Evolutionary conservation across 2,329 filamentous ascomycete species (phyloP).

Genomic region (Botrytis fabae): DNA sequence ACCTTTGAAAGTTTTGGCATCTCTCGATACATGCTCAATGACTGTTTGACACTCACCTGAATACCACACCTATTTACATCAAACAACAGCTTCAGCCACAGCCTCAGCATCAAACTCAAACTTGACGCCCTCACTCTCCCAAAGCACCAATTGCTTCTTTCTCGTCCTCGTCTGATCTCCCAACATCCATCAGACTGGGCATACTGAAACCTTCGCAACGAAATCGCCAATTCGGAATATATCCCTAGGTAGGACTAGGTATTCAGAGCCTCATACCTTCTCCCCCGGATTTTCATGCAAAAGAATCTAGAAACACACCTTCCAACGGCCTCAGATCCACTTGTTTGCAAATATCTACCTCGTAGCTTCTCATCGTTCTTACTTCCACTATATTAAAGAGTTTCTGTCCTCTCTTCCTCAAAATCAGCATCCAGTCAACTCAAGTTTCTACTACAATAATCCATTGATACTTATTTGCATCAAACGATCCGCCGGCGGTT

Average conservation of each 20-base stretch:
- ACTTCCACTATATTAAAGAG: conserved; percentile 13
- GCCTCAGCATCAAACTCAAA: not conserved
- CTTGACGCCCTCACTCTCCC: not conserved
- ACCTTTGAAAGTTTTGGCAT: not conserved
- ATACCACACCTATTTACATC: not conserved
- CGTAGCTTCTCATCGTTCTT: conserved; percentile 29
- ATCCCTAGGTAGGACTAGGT: not conserved
- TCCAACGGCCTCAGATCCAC: conserved; percentile 18
- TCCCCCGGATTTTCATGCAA: conserved; percentile 12
- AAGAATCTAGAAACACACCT: conserved; percentile 21
- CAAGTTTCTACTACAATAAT: not conserved
- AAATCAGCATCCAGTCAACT: not conserved
- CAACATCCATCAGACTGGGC: not conserved
- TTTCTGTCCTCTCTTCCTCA: conserved; percentile 9
- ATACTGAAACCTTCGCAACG: conserved; percentile 17
- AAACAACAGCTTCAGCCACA: not conserved
- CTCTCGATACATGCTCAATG: not conserved
- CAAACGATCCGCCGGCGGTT: conserved; percentile 18
- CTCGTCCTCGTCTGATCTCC: not conserved
- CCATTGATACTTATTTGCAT: conserved; percentile 1
- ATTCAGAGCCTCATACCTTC: conserved; percentile 6
- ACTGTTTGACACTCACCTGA: not conserved
- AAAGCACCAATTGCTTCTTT: not conserved
- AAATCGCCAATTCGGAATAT: not conserved
- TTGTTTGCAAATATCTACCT: conserved; percentile 26